Evolutionary conservation across 202 grass and related monocot species (phyloP), one percentile per base, ranked within the genome.

Genomic region (Schoenoplectus triqueter): DNA sequence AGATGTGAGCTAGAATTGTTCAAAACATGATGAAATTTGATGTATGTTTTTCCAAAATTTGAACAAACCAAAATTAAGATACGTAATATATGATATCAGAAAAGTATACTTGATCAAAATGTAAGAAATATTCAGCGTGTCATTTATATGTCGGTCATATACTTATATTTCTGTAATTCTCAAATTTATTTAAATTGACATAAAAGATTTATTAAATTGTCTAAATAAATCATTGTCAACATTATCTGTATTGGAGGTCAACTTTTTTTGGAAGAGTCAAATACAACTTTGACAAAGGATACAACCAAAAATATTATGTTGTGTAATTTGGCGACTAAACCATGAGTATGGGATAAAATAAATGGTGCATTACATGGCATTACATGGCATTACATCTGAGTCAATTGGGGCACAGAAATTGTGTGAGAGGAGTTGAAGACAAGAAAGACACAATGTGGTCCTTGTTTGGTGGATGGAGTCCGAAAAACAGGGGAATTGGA

Each of bases 351-450:
- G 5, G 5, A 4, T 6, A 47, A 56, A 56, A 56, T 13, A 51
- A 14, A 57, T 46, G 3, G 22, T 78, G 57, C 54, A 78, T 78
- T 79, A 44, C 11, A 7, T 9, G 51, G 3, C 3, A 6, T 47
- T 47, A 47, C 11, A 79, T 79, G 51, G 3, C 3, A 6, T 47
- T 47, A 47, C 11, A 79, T 79, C 2, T 42, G 42, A 66, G 63
- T 82, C 41, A 82, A 81, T 78, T 66, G 40, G 47, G 63, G 63
- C 81, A 83, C 65, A 83, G 66, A 64, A 67, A 54, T 67, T 83
- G 81, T 83, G 80, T 83, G 80, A 56, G 6, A 31, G 64, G 64
- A 46, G 3, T 20, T 67, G 63, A 83, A 83, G 69, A 50, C 64
- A 69, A 54, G 62, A 82, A 39, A 47, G 64, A 83, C 80, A 69